Base-by-base conservation (phyloP, 1,284 basidiomycete genomes). In the Leccinum solheimii region DNA sequence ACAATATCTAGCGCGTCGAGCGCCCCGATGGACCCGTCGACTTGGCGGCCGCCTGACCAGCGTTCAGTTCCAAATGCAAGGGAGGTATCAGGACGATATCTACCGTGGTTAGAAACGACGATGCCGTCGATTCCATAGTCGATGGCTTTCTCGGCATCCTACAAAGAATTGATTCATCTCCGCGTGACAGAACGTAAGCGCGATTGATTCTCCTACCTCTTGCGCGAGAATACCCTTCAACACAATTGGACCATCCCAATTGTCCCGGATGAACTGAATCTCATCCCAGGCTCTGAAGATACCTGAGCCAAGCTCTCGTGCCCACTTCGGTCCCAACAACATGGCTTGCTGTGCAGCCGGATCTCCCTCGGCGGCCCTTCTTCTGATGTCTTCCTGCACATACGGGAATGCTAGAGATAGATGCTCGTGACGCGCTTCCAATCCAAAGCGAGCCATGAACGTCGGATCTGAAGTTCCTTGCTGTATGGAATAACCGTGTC, bases 61-160 rank as follows among this genome's bases (percentile, higher is more conserved):
- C 0, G 3, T 23, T 63, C 30, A 67, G 51, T 21, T 16, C 21
- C 16, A 5, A 26, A 5, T 11, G 6, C 13, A 50, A 9, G 16
- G n/a, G 34, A n/a, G 16, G 30, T 19, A 30, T 23, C 9, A 53
- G 21, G 10, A 43, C 52, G 21, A 19, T 8, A 67, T 76, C 50
- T 56, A 86, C 88, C 92, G 68, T 95, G 92, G 69, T 94, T 94
- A 6, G 87, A 90, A 9, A 94, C 88, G 30, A 94, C 75, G 63
- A 95, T 89, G 2, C 88, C 92, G 64, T 94, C 85, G 10, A 86
- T 80, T 1, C 85, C 86, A n/a, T 81, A 69, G 21, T 89, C 84
- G 9, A 91, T 69, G 0, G 88, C 88, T 63, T 81, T 82, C 66
- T 87, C 83, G 1, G 91, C 90, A 68, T 93, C 91, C 79, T 90